Percentiles rank a stretch among this genome's conserved stretches.
phyloP scores from a whole-genome alignment of 768 basidiomycete genomes.

The Trametes sanguinea region DNA sequence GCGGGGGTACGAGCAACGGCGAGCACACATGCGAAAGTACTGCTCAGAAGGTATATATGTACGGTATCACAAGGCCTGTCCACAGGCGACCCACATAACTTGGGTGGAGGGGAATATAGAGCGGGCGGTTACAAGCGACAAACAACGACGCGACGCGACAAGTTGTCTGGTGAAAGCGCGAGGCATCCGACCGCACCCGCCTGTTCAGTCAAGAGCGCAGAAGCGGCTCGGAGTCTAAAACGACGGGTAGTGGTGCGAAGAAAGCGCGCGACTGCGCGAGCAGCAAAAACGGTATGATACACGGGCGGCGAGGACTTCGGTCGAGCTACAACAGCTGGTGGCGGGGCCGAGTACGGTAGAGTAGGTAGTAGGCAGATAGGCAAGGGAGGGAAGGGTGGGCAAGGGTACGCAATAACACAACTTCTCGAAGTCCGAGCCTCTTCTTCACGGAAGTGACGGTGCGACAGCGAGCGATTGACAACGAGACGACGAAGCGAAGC shows the following conservation, averaged over 20 bases:
- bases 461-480: not conserved
- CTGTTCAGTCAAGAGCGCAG: not conserved
- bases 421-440: slow-evolving; percentile 26
- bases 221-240: not conserved
- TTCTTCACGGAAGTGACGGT: slow-evolving; percentile 24
- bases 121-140: not conserved
- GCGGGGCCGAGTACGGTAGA: not conserved
- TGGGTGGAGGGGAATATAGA: not conserved
- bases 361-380: slow-evolving; percentile 3
- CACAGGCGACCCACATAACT: slow-evolving; percentile 1
- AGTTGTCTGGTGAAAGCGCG: too few species aligned
- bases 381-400: too few species aligned
- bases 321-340: slow-evolving; percentile 5
- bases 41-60: not conserved
- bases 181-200: not conserved
- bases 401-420: slow-evolving; percentile 16
- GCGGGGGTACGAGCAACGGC: too few species aligned
- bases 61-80: slow-evolving; percentile 4
- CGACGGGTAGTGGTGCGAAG: not conserved
- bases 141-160: too few species aligned
- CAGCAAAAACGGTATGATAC: slow-evolving; percentile 7
- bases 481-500: not conserved
- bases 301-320: not conserved
- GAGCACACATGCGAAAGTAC: not conserved
- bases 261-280: slow-evolving; percentile 1